phyloP scores from a whole-genome alignment of 257 asterid genomes.

The Solanum pimpinellifolium region DNA sequence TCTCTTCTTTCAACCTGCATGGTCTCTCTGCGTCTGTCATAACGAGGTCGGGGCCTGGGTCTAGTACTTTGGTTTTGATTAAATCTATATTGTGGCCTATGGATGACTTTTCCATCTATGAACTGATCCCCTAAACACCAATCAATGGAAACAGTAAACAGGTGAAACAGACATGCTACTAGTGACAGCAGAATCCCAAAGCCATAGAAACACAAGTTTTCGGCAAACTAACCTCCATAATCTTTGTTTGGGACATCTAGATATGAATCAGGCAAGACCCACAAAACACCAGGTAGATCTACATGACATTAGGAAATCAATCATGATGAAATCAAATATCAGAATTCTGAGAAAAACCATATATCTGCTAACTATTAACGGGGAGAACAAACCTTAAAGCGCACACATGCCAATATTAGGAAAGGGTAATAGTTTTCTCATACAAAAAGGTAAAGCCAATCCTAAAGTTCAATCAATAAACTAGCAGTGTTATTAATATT shows the following conservation, averaged over 20 bases:
- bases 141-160: neutral
- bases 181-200: neutral
- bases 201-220: neutral
- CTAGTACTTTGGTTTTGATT: slow-evolving; percentile 39
- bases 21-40: slow-evolving; percentile 70
- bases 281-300: slow-evolving; percentile 53
- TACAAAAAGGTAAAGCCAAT: neutral
- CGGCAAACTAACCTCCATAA: slow-evolving; percentile 56
- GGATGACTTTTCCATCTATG: slow-evolving; percentile 72
- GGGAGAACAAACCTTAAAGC: neutral
- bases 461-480: neutral
- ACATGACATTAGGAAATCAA: neutral
- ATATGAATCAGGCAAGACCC: slow-evolving; percentile 90
- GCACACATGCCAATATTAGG: neutral
- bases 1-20: slow-evolving; percentile 59
- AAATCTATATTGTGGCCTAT: slow-evolving; percentile 66
- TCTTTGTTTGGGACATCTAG: slow-evolving; percentile 82
- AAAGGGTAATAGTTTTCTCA: neutral
- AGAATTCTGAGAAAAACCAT: neutral
- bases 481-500: neutral
- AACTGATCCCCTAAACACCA: slow-evolving; percentile 52
- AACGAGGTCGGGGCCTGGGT: slow-evolving; percentile 64
- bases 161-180: neutral
- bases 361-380: neutral
- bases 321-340: neutral